Evolutionary conservation across 805 yeast species (phyloP).

Genomic region (Teunomyces kruisii): DNA sequence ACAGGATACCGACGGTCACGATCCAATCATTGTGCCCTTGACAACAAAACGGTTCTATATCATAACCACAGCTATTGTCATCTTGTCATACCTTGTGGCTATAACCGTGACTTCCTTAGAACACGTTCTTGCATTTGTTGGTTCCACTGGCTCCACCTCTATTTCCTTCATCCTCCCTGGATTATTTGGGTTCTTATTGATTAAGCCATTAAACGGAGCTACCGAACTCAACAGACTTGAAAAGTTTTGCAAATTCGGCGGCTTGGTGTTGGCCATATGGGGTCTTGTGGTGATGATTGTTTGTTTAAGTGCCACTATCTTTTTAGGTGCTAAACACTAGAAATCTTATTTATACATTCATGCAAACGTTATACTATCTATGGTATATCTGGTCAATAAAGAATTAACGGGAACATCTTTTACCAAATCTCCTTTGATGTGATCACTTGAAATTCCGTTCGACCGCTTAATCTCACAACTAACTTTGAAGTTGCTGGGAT

Average conservation of each 20-base stretch:
- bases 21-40: conserved; percentile 50
- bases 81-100: conserved; percentile 55
- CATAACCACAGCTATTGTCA: conserved; percentile 49
- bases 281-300: conserved; percentile 55
- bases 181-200: conserved; percentile 63
- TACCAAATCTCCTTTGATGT: conserved; percentile 2
- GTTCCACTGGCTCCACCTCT: conserved; percentile 81
- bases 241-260: conserved; percentile 33
- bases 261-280: conserved; percentile 50
- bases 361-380: conserved; percentile 2
- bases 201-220: conserved; percentile 36
- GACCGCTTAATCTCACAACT: not conserved
- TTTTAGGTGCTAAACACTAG: conserved; percentile 39
- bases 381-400: not conserved
- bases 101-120: conserved; percentile 63
- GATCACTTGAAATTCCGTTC: not conserved
- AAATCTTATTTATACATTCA: conserved; percentile 1
- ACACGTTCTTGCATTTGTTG: conserved; percentile 68
- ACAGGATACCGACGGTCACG: conserved; percentile 46
- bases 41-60: conserved; percentile 45
- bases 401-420: not conserved
- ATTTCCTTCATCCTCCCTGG: conserved; percentile 81
- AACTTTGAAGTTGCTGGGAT: not conserved
- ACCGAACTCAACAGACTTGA: conserved; percentile 28
- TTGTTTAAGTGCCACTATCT: conserved; percentile 51